Percentiles rank a stretch among this genome's conserved stretches.
These are phyloP conservation scores for Saccharomycopsis phalli DNA, from an alignment of 1,139 yeast species.

Conservation along the genomic window DNA sequence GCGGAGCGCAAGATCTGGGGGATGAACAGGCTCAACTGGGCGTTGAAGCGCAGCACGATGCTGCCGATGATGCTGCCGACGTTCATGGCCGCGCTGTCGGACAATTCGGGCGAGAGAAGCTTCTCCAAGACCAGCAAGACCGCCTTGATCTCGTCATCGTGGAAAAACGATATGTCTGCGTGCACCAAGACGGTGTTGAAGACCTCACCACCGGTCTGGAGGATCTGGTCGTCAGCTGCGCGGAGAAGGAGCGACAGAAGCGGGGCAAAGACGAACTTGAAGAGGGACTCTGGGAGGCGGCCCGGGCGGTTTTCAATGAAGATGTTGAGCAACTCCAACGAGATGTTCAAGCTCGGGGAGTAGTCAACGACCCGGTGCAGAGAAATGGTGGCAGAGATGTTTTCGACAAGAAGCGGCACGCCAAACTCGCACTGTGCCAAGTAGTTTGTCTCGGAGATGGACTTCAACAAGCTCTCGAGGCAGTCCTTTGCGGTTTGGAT, in stretches of 20 bases:
- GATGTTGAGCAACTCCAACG: conserved; percentile 57
- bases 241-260: conserved; percentile 42
- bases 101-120: conserved; percentile 59
- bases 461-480: conserved; percentile 47
- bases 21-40: conserved; percentile 43
- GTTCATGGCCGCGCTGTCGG: conserved; percentile 74
- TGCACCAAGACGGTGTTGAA: conserved; percentile 54
- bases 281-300: conserved; percentile 40
- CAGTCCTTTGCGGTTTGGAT: conserved; percentile 54
- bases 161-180: conserved; percentile 37
- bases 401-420: conserved; percentile 40
- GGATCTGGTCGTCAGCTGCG: conserved; percentile 67
- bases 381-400: conserved; percentile 27
- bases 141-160: conserved; percentile 35
- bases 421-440: conserved; percentile 42
- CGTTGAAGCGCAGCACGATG: conserved; percentile 50
- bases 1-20: conserved; percentile 65
- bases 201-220: conserved; percentile 73
- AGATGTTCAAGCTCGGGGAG: conserved; percentile 52
- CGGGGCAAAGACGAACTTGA: conserved; percentile 42
- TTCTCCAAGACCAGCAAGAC: conserved; percentile 57
- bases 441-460: conserved; percentile 39
- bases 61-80: conserved; percentile 64
- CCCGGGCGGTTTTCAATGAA: conserved; percentile 42
- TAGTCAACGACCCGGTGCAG: conserved; percentile 30